Percentiles rank a stretch among this genome's conserved stretches.
Evolutionary conservation across 352 stramenopile genomes (phyloP).

Genomic region (Globisporangium spiculum): DNA sequence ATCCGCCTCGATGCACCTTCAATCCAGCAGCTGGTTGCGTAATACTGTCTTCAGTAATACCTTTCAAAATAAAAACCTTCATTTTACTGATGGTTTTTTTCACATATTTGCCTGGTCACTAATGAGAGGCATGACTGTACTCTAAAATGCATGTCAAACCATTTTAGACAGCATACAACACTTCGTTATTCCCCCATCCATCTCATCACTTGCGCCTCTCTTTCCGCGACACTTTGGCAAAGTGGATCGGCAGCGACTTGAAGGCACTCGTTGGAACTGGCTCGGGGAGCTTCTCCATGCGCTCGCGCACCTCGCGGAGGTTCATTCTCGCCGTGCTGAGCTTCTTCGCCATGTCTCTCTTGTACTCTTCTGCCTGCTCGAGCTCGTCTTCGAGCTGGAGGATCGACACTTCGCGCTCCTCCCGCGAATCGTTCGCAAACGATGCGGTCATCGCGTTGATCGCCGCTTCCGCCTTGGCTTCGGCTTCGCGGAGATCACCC

Average conservation of each 20-base stretch:
- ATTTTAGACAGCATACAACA: no score
- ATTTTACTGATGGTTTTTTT: no score
- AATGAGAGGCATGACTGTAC: no score
- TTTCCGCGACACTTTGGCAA: constrained; percentile 27
- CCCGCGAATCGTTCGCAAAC: constrained; percentile 31
- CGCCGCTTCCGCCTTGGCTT: constrained; percentile 48
- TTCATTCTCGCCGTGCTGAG: constrained; percentile 25
- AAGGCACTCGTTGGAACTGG: constrained; percentile 8
- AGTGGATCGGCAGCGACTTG: constrained; percentile 39
- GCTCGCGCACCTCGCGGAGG: constrained; percentile 38
- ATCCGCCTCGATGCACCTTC: no score
- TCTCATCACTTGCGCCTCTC: constrained; percentile 8
- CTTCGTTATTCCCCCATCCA: no score
- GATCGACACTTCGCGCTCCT: constrained; percentile 41
- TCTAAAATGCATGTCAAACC: no score
- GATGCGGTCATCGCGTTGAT: constrained; percentile 49
- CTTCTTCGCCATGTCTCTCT: constrained; percentile 41
- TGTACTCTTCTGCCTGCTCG: constrained; percentile 54
- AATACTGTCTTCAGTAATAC: no score
- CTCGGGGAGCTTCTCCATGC: constrained; percentile 29
- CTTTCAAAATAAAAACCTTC: no score
- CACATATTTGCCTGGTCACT: no score
- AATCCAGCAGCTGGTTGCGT: no score
- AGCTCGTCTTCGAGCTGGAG: constrained; percentile 59
- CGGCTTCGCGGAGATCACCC: constrained; percentile 44